Evolutionary conservation across 1,284 basidiomycete genomes (phyloP), one percentile per base, ranked within the genome.

Genomic region (Malassezia equina): DNA sequence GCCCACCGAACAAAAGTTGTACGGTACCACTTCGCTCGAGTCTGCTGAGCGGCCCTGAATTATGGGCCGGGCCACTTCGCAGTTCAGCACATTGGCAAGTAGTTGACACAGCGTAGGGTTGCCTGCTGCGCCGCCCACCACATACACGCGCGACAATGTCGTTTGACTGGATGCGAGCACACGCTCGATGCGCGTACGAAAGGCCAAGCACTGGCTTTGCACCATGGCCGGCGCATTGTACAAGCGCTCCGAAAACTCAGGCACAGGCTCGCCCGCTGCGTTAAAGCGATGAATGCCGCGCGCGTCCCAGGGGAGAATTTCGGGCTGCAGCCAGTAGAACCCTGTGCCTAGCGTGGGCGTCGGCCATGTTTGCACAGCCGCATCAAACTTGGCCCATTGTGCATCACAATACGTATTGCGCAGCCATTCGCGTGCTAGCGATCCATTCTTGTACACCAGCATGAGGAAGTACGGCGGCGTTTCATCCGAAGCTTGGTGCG

Each of bases 201-300:
- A 88, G 55, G 82, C 88, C 67, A 90, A 78, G 70, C 90, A 82
- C 68, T 91, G 88, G 0, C 86, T 87, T 75, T 89, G 85, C 61
- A 91, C 78, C 61, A 91, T 86, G 5, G 86, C 84, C n/a, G 86
- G 81, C 3, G 86, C 83, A 70, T 88, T 85, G 5, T 80, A 78
- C 13, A 75, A 67, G 0, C 75, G 56, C 28, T 77, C 76, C 29
- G 72, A 73, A 48, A 74, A 75, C 7, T 65, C 61, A 0, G 70
- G 61, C 7, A 76, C 66, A 13, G 52, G 58, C 24, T 41, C 31
- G 58, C 61, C 63, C 0, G 53, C 53, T 39, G 63, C 53, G 28
- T 66, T 55, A 77, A 84, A 88, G 71, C 81, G 80, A 73, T 82
- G 83, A 55, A 82, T 79, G 28, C 86, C 86, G 6, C 80, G 75